Evolutionary conservation across 768 basidiomycete genomes (phyloP).

Genomic region (Boletus rufocinnamomeus): DNA sequence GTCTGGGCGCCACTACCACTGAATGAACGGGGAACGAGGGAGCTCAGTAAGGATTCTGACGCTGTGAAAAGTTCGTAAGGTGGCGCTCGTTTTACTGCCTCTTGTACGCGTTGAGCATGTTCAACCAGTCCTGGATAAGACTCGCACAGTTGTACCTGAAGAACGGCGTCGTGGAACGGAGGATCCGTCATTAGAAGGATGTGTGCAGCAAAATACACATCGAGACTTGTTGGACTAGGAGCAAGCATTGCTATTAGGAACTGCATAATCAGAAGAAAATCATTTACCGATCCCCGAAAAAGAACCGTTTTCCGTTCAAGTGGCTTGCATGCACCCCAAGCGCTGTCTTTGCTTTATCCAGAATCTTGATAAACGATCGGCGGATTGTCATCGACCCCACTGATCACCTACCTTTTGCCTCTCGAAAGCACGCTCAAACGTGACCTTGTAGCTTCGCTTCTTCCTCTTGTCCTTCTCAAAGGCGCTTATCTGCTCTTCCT

Average conservation of each 20-base stretch:
- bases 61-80: conserved; percentile 22
- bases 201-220: conserved; percentile 68
- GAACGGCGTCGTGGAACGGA: conserved; percentile 60
- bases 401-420: conserved; percentile 51
- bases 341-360: conserved; percentile 56
- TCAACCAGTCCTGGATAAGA: conserved; percentile 58
- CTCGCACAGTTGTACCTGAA: conserved; percentile 54
- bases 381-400: background rate
- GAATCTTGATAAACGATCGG: conserved; percentile 44
- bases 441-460: conserved; percentile 37
- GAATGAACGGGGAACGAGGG: conserved; percentile 41
- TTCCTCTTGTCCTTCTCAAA: conserved; percentile 38
- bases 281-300: conserved; percentile 51
- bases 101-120: conserved; percentile 56
- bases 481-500: conserved; percentile 41
- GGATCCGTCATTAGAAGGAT: conserved; percentile 59
- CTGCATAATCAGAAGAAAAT: background rate
- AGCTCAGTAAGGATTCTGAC: conserved; percentile 33
- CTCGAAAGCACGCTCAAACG: conserved; percentile 58
- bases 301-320: conserved; percentile 50
- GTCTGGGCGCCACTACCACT: conserved; percentile 13
- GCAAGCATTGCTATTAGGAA: background rate
- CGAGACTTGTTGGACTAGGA: conserved; percentile 60
- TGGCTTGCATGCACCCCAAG: conserved; percentile 58
- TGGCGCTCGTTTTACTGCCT: conserved; percentile 33